Evolutionary conservation across 768 basidiomycete genomes (phyloP).

Genomic region (Suillus brevipes): DNA sequence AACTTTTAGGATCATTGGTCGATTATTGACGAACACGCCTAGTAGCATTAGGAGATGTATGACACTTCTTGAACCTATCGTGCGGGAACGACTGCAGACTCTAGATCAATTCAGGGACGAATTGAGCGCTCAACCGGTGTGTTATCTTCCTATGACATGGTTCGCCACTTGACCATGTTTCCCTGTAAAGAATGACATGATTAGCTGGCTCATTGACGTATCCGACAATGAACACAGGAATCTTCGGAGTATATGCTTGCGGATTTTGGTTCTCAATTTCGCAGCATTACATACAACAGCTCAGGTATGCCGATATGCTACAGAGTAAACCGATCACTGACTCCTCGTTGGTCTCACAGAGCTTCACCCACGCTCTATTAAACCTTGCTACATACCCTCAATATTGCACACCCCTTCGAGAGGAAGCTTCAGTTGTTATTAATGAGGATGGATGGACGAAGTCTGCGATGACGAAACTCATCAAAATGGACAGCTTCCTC

Average conservation of each 20-base stretch:
- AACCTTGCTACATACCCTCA: conserved; percentile 42
- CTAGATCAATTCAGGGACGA: conserved; percentile 28
- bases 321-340: conserved; percentile 9
- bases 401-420: conserved; percentile 39
- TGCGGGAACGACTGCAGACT: conserved; percentile 33
- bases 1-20: conserved; percentile 31
- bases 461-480: conserved; percentile 32
- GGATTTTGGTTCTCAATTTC: conserved; percentile 41
- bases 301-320: conserved; percentile 19
- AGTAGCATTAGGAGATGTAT: conserved; percentile 31
- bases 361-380: conserved; percentile 39
- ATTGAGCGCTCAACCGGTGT: conserved; percentile 35
- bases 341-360: conserved; percentile 13
- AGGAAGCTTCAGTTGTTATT: conserved; percentile 38
- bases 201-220: conserved; percentile 43
- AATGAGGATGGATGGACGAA: conserved; percentile 35
- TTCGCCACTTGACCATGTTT: conserved; percentile 7
- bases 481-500: conserved; percentile 45
- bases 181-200: conserved; percentile 36
- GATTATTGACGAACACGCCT: conserved; percentile 34
- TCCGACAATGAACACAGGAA: conserved; percentile 28
- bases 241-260: conserved; percentile 29
- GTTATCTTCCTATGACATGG: conserved; percentile 11
- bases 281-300: conserved; percentile 37
- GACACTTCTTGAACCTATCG: conserved; percentile 29